phyloP scores from a whole-genome alignment of 352 stramenopile species.

The Phytophthora litchii region DNA sequence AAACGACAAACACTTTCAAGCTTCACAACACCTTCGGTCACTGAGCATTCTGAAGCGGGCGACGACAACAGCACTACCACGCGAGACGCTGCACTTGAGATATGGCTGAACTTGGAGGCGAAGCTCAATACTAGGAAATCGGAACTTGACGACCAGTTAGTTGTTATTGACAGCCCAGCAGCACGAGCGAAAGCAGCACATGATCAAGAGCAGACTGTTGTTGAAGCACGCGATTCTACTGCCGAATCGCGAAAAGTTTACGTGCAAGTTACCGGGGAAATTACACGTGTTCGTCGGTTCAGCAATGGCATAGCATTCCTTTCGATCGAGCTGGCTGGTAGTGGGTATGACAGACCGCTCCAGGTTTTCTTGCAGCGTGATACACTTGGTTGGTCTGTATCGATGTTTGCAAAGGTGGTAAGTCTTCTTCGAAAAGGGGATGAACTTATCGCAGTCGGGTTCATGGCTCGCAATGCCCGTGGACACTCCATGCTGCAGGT shows the following conservation, averaged over 20 bases:
- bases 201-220: constrained; percentile 24
- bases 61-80: background rate
- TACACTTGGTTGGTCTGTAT: constrained; percentile 33
- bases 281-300: constrained; percentile 46
- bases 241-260: constrained; percentile 22
- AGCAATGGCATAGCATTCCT: constrained; percentile 59
- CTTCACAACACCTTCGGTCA: background rate
- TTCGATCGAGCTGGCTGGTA: constrained; percentile 33
- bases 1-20: constrained; percentile 19
- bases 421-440: constrained; percentile 47
- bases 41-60: constrained; percentile 1
- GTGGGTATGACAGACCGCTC: constrained; percentile 26
- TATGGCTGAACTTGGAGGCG: constrained; percentile 21
- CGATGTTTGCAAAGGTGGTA: constrained; percentile 34
- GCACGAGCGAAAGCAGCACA: constrained; percentile 16
- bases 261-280: constrained; percentile 42
- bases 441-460: constrained; percentile 44
- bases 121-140: constrained; percentile 16
- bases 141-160: constrained; percentile 9
- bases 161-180: constrained; percentile 21
- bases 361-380: constrained; percentile 51
- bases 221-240: constrained; percentile 2
- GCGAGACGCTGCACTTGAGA: constrained; percentile 24
- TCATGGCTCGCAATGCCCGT: constrained; percentile 40
- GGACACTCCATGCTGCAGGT: constrained; percentile 51